Base-by-base conservation (phyloP, 1,139 yeast species). In the Diutina siamensis region DNA sequence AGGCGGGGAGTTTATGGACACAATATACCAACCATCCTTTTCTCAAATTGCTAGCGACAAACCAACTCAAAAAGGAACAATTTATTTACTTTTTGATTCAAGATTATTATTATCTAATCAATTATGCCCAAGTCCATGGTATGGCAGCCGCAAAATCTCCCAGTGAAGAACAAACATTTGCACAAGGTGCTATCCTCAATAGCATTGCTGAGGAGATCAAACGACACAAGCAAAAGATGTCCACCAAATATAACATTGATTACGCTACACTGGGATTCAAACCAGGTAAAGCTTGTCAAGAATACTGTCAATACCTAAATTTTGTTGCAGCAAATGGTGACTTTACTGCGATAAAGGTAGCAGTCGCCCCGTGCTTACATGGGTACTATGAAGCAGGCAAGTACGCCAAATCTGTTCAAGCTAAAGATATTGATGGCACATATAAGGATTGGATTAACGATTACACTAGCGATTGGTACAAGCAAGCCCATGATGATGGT, bases 291-390 rank as follows among this genome's bases (percentile, higher is more conserved):
- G 83, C 83, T 3, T 76, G 85, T 53, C 55, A 61, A 20, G 72
- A 71, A 1, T 85, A 85, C 57, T 74, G 85, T 35, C 65, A 80
- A 41, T 83, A 78, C 52, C 65, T 85, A 48, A 57, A 71, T 40
- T 68, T 74, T 34, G 62, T 80, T 8, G 82, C 83, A 2, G 62
- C 64, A 32, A 63, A 60, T 38, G 70, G 68, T 35, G 83, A 80
- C 56, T 83, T 80, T 72, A 60, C 80, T 35, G 84, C 81, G 21
- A 71, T 82, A 45, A 76, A 77, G 49, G 72, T 80, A 5, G 85
- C 94, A 0, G 61, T 84, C 46, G 74, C 88, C 2, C 94, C 95
- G 0, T 85, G 95, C 59, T 63, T 83, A 40, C 74, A 80, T 57
- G 95, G 95, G 1, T 83, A 83, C 58, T 74, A 13, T 13, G 36